Evolutionary conservation across 768 basidiomycete species (phyloP), one percentile per base, ranked within the genome.

Genomic region (Agrocybe praecox): DNA sequence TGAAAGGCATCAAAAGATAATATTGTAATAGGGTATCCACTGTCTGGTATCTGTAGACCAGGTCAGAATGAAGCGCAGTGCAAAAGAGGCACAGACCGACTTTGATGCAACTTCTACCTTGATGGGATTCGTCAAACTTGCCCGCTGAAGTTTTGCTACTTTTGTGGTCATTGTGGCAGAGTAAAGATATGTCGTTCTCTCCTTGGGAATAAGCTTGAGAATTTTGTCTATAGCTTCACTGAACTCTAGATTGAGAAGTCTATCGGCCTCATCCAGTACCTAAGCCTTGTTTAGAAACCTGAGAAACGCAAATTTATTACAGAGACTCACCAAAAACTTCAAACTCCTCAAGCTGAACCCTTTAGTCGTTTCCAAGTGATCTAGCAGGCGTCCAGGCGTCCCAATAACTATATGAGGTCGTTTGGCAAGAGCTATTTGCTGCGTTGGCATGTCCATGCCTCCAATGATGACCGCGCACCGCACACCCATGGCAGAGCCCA

Each of bases 81-180:
- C 49, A 33, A 19, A 17, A 49, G 18, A 29, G 55, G 15, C 49
- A 15, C 45, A 32, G 15, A 70, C 89, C 64, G 72, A 95, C 95
- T 96, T 98, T 67, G 90, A 83, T 7, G 92, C 90, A 2, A 98
- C 94, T 71, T 98, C 96, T 1, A 98, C 87, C 62, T 90, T 84
- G 22, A 96, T 86, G n/a, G 97, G 97, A 67, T 96, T 95, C 29
- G 85, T 83, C 67, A 98, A 77, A 78, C 93, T 95, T 29, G 97
- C 96, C 52, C 96, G 77, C 70, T 98, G 96, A 11, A 99, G 79
- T 72, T 98, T 98, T 11, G 92, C 94, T 3, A 99, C 94, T 74
- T 98, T 98, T 14, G 94, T 94, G 11, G 97, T 96, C 96, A 99
- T 98, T 19, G 96, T 98, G 6, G 96, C 97, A 12, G 96, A 98